These are phyloP conservation scores for Bidens hawaiensis DNA, from an alignment of 140 eudicot genomes.

Conservation along the genomic window DNA sequence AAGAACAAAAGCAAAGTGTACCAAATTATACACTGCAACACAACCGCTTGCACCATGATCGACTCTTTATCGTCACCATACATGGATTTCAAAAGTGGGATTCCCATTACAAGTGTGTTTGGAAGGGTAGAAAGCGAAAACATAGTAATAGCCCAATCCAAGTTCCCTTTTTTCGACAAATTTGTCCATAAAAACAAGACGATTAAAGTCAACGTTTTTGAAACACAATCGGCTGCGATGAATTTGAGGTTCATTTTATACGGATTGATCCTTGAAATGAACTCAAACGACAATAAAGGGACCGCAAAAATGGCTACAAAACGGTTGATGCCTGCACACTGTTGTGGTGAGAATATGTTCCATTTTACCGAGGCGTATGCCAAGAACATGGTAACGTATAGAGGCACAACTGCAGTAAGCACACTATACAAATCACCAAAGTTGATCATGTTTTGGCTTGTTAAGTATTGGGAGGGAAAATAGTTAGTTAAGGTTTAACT, in stretches of 20 bases:
- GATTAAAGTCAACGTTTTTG: slow-evolving; percentile 31
- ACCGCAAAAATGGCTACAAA: slow-evolving; percentile 44
- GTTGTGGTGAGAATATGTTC: slow-evolving; percentile 35
- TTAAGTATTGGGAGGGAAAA: slow-evolving; percentile 23
- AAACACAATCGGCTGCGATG: slow-evolving; percentile 38
- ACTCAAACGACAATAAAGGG: slow-evolving; percentile 41
- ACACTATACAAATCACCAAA: slow-evolving; percentile 39
- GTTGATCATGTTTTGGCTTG: slow-evolving; percentile 28
- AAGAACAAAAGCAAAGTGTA: slow-evolving; percentile 37
- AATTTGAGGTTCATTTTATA: slow-evolving; percentile 42
- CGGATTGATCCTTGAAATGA: slow-evolving; percentile 43
- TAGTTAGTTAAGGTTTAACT: slow-evolving; percentile 11
- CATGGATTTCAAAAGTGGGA: slow-evolving; percentile 42
- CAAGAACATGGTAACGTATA: slow-evolving; percentile 38
- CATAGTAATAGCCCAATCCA: slow-evolving; percentile 43
- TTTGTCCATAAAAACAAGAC: slow-evolving; percentile 32
- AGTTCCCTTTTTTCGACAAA: slow-evolving; percentile 31
- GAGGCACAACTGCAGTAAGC: slow-evolving; percentile 42
- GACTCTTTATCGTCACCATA: slow-evolving; percentile 42
- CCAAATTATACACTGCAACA: slow-evolving; percentile 46
- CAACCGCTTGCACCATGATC: slow-evolving; percentile 42
- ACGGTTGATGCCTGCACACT: slow-evolving; percentile 40
- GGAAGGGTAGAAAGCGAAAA: slow-evolving; percentile 44
- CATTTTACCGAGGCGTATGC: slow-evolving; percentile 47
- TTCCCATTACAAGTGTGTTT: slow-evolving; percentile 43